Percentiles rank a stretch among this genome's conserved stretches.
These are phyloP conservation scores for Coleophoma crateriformis DNA, from an alignment of 2,329 filamentous ascomycete genomes.

Conservation along the genomic window DNA sequence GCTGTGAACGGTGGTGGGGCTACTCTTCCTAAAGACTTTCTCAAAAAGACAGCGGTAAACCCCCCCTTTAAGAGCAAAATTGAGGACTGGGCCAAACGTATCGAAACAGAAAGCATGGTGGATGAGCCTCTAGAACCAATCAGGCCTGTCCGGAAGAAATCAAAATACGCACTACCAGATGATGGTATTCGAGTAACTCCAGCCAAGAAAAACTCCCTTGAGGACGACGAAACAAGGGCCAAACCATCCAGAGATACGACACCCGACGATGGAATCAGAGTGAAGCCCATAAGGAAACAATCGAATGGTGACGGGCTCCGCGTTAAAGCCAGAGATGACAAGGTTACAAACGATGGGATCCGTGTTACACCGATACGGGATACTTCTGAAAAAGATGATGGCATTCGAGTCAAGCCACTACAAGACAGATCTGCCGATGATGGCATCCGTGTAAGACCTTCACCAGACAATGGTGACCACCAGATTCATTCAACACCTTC, in stretches of 20 bases:
- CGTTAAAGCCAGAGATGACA: constrained; percentile 17
- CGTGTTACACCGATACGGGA: constrained; percentile 19
- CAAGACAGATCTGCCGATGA: constrained; percentile 1
- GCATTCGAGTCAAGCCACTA: constrained; percentile 28
- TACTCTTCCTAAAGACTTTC: constrained; percentile 51
- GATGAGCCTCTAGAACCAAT: constrained; percentile 4
- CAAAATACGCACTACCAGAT: not conserved
- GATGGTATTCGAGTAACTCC: not conserved
- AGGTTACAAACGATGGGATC: constrained; percentile 23
- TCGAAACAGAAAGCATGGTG: constrained; percentile 3
- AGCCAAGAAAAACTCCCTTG: not conserved
- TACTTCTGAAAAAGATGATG: constrained; percentile 28
- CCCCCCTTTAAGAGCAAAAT: constrained; percentile 54
- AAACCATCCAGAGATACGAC: constrained; percentile 15
- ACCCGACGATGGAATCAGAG: constrained; percentile 35
- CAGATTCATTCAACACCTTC: not conserved
- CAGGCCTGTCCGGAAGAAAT: constrained; percentile 4
- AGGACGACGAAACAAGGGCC: constrained; percentile 2
- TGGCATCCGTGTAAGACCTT: constrained; percentile 12
- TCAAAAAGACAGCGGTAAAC: constrained; percentile 46
- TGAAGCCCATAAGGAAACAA: constrained; percentile 25
- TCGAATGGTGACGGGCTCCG: constrained; percentile 14
- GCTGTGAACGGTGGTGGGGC: constrained; percentile 36
- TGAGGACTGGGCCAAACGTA: constrained; percentile 48
- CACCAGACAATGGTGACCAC: constrained; percentile 2